A percentile compares a stretch with the other conserved stretches of the same genome.
These are phyloP conservation scores for Anisodus acutangulus DNA, from an alignment of 257 asterid species.

Conservation along the genomic window DNA sequence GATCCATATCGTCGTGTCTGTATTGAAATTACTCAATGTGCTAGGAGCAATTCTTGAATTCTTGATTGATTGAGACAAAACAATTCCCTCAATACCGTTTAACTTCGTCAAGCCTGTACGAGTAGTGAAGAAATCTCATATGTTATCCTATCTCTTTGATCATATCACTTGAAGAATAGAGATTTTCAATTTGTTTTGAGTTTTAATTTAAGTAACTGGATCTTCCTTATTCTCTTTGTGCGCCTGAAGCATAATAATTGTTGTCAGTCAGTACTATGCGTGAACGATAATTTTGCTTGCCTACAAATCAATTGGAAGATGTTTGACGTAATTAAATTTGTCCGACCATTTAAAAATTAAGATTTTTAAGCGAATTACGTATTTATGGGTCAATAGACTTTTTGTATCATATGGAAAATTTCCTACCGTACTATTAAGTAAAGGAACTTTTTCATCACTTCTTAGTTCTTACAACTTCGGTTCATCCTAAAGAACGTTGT, in stretches of 20 bases:
- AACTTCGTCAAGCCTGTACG: too few relatives aligned
- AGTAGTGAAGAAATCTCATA: background rate
- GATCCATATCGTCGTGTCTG: conserved; percentile 60
- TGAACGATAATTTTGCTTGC: background rate
- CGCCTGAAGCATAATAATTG: background rate
- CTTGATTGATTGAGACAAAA: background rate
- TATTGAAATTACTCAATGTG: conserved; percentile 54
- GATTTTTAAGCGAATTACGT: too few relatives aligned
- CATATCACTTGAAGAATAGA: background rate
- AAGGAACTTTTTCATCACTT: too few relatives aligned
- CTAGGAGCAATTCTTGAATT: conserved; percentile 31
- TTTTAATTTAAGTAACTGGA: background rate
- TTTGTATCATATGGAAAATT: too few relatives aligned
- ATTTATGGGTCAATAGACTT: background rate
- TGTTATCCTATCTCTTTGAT: background rate
- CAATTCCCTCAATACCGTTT: too few relatives aligned
- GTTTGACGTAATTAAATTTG: too few relatives aligned
- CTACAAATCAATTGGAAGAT: background rate
- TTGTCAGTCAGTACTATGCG: background rate
- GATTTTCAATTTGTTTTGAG: background rate
- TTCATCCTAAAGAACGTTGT: too few relatives aligned
- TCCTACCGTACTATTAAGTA: too few relatives aligned
- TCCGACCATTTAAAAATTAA: background rate
- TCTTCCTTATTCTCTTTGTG: background rate
- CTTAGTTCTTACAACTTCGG: too few relatives aligned